These are phyloP conservation scores for Artemisia annua DNA, from an alignment of 129 eudicot species.

Conservation along the genomic window DNA sequence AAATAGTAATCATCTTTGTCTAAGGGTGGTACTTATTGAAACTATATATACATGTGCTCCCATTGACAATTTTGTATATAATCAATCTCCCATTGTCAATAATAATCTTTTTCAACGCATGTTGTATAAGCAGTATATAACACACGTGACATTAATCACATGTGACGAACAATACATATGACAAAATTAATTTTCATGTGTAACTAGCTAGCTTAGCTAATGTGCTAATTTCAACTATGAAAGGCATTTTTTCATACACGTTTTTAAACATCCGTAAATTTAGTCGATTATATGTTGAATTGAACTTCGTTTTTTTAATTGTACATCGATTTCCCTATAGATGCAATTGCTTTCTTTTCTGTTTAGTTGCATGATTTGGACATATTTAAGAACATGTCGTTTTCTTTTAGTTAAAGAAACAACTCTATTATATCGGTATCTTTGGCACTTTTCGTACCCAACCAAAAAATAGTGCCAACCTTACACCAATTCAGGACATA, in stretches of 20 bases:
- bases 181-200: too few species aligned
- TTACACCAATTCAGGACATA: neutral
- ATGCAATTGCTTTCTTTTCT: too few species aligned
- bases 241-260: too few species aligned
- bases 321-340: too few species aligned
- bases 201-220: too few species aligned
- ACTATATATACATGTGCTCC: constrained; percentile 19
- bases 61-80: constrained; percentile 35
- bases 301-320: too few species aligned
- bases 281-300: too few species aligned
- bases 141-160: too few species aligned
- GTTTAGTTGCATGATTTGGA: too few species aligned
- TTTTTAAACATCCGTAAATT: too few species aligned
- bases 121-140: neutral
- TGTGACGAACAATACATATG: too few species aligned
- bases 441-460: neutral
- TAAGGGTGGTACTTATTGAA: constrained; percentile 8
- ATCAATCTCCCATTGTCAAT: constrained; percentile 29
- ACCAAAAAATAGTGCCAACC: neutral
- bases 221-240: too few species aligned
- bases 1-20: constrained; percentile 5
- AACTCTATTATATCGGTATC: neutral
- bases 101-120: constrained; percentile 18
- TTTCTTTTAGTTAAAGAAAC: neutral
- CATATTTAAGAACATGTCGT: neutral